Conservation (phyloP, 2,329 filamentous ascomycete genomes). For the Metarhizium humberi region DNA sequence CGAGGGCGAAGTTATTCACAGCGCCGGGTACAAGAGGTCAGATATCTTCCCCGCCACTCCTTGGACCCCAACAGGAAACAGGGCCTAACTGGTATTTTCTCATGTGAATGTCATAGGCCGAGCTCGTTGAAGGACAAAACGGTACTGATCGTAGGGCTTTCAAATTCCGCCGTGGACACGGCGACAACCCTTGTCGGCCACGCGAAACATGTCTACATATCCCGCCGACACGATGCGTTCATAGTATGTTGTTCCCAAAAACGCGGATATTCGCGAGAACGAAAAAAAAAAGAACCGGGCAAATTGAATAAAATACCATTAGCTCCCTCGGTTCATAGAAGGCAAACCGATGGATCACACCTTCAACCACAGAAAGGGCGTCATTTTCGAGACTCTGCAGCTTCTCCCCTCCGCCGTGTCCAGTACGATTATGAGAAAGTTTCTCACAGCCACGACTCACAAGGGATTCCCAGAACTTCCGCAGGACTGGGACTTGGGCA, state of each 20-base stretch:
- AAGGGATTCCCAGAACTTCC: constrained; percentile 14
- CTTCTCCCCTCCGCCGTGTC: neutral
- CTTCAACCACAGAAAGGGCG: constrained; percentile 6
- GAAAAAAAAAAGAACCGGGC: neutral
- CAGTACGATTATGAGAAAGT: neutral
- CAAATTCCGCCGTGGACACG: constrained; percentile 24
- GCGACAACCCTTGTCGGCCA: constrained; percentile 21
- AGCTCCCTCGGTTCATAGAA: constrained; percentile 14
- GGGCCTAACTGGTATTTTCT: neutral
- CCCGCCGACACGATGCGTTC: constrained; percentile 28
- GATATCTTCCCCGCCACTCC: neutral
- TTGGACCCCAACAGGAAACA: neutral
- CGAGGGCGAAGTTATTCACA: constrained; percentile 29
- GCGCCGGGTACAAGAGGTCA: constrained; percentile 24
- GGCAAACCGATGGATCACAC: constrained; percentile 24
- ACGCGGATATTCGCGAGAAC: too few relatives aligned
- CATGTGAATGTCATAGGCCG: constrained; percentile 7
- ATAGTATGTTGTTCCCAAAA: constrained; percentile 17
- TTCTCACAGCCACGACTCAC: constrained; percentile 12
- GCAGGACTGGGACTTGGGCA: constrained; percentile 19
- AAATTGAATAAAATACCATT: too few relatives aligned
- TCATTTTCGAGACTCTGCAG: constrained; percentile 12
- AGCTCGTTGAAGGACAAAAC: constrained; percentile 27
- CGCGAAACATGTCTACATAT: constrained; percentile 29
- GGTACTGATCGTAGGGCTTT: constrained; percentile 34